Evolutionary conservation across 1,139 yeast species (phyloP).

Genomic region (Protomyces macrosporus): DNA sequence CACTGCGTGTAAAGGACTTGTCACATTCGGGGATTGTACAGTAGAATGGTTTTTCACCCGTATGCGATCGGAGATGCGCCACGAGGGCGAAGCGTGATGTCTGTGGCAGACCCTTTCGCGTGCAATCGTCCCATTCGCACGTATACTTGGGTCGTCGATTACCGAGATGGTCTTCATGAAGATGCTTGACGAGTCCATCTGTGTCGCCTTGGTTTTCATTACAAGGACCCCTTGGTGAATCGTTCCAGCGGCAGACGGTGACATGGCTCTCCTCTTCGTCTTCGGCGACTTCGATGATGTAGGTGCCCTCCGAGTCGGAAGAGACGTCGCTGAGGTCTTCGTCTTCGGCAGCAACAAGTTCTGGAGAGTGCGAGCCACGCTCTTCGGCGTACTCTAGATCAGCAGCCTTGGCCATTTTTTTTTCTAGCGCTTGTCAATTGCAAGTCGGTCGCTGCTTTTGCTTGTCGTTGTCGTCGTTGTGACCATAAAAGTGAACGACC

Average conservation of each 20-base stretch:
- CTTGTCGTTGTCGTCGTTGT: too few species aligned
- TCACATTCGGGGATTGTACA: slow-evolving; percentile 70
- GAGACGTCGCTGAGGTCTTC: neutral
- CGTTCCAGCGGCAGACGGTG: slow-evolving; percentile 20
- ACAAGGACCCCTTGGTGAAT: slow-evolving; percentile 3
- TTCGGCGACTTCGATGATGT: neutral
- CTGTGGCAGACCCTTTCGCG: slow-evolving; percentile 51
- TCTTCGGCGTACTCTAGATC: neutral
- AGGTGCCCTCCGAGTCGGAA: neutral
- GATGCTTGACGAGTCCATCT: slow-evolving; percentile 16
- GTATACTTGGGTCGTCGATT: slow-evolving; percentile 45
- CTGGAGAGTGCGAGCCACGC: neutral
- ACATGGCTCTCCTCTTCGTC: slow-evolving; percentile 22
- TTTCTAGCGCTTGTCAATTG: too few species aligned
- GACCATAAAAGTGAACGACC: too few species aligned
- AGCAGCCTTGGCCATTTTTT: neutral
- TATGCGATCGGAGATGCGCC: slow-evolving; percentile 60
- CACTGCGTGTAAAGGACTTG: slow-evolving; percentile 54
- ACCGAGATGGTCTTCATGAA: slow-evolving; percentile 40
- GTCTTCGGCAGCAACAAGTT: neutral
- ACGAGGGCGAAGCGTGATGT: slow-evolving; percentile 57
- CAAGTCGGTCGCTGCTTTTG: too few species aligned
- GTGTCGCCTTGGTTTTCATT: neutral
- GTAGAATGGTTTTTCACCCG: slow-evolving; percentile 62
- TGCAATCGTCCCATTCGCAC: slow-evolving; percentile 62